phyloP scores from a whole-genome alignment of 306 rosid species.

The Macrotyloma uniflorum region DNA sequence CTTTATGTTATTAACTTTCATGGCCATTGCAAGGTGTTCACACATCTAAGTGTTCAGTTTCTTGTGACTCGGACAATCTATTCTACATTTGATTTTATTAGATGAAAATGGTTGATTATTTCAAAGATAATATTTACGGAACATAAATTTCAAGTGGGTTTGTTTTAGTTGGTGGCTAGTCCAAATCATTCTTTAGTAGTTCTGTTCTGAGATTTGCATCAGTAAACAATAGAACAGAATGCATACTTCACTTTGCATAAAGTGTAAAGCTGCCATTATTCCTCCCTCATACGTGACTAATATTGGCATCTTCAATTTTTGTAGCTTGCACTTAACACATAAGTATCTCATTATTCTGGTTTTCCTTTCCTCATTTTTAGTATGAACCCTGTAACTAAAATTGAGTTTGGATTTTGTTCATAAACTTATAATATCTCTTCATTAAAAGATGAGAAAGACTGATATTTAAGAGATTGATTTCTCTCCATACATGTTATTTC shows the following conservation, averaged over 20 bases:
- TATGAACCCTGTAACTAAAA: no score
- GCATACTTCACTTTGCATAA: no score
- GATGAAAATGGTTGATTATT: not conserved
- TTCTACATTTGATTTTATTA: no score
- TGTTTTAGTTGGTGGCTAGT: not conserved
- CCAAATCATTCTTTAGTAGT: not conserved
- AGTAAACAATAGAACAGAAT: slow-evolving; percentile 24
- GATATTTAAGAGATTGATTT: no score
- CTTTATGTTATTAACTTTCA: not conserved
- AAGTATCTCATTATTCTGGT: slow-evolving; percentile 28
- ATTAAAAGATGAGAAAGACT: no score
- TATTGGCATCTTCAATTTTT: slow-evolving; percentile 36
- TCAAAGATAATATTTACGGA: not conserved
- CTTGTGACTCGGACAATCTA: not conserved
- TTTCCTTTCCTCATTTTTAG: no score
- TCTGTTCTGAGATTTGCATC: not conserved
- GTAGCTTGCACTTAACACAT: slow-evolving; percentile 29
- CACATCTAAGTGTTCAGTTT: not conserved
- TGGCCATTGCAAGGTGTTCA: not conserved
- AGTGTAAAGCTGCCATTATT: slow-evolving; percentile 43
- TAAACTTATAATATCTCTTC: no score
- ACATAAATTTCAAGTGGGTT: not conserved
- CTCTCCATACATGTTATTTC: no score
- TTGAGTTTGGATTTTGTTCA: no score
- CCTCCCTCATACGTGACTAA: slow-evolving; percentile 13